Conservation (phyloP, 2,329 filamentous ascomycete species). For the Capronia americana region DNA sequence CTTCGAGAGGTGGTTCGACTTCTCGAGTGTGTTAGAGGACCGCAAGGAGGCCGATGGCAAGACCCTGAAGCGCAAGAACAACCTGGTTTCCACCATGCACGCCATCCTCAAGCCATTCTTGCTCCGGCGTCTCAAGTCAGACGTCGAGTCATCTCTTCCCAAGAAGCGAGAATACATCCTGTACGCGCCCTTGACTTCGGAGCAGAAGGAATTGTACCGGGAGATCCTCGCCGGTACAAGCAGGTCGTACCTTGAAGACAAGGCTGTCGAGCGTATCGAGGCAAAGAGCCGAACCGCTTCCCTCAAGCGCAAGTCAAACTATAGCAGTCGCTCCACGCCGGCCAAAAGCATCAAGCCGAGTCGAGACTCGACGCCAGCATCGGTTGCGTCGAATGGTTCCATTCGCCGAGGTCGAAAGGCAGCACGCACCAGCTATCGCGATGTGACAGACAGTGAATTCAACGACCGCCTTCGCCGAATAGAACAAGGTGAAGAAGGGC, state of each 20-base stretch:
- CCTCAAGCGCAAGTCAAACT: constrained; percentile 64
- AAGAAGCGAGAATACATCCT: constrained; percentile 97
- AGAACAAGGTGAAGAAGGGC: constrained; percentile 61
- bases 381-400: constrained; percentile 56
- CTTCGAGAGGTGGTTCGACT: constrained; percentile 97
- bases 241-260: constrained; percentile 56
- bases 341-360: constrained; percentile 79
- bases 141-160: constrained; percentile 88
- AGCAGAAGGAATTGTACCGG: constrained; percentile 90
- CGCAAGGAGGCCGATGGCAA: constrained; percentile 74
- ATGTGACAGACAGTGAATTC: constrained; percentile 83
- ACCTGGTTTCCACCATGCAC: constrained; percentile 85
- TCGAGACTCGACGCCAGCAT: constrained; percentile 73
- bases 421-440: constrained; percentile 64
- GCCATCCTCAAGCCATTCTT: constrained; percentile 91
- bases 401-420: constrained; percentile 56
- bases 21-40: constrained; percentile 87
- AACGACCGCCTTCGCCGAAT: constrained; percentile 68
- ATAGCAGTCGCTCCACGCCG: constrained; percentile 53
- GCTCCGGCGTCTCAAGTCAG: constrained; percentile 85
- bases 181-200: constrained; percentile 87
- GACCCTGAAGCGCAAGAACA: constrained; percentile 76
- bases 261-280: constrained; percentile 57
- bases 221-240: constrained; percentile 81
- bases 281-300: constrained; percentile 53